Base-by-base conservation (phyloP, 345 rosid species). In the Arabidopsis suecica region DNA sequence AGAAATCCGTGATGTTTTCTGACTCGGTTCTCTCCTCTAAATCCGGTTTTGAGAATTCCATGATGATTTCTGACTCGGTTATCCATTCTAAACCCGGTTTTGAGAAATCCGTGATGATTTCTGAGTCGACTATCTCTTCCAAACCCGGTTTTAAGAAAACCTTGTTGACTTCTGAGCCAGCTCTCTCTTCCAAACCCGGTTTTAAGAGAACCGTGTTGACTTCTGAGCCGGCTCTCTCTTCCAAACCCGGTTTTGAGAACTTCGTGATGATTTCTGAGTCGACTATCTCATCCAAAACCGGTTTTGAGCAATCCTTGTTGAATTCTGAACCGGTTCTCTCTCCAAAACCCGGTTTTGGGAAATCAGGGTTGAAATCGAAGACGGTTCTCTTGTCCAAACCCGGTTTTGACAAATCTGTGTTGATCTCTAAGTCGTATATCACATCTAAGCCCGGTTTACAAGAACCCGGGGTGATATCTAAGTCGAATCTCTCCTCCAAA, bases 21-120 rank as follows among this genome's bases (percentile, higher is more conserved):
- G 41, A 71, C 60, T 25, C 68, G 60, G 60, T 71, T 49, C 60
- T 49, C 75, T 60, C 68, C 5, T 60, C 68, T 8, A 60, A 60
- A 14, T 7, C 67, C 68, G 75, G 75, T 71, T 71, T 59, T 12
- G 14, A 56, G 10, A 25, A 38, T 12, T 2, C 50, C 0, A 23
- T 25, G 13, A 28, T 42, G 51, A 42, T 3, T 25, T 25, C 53
- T 8, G 37, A 28, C 2, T n/a, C 68, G 23, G 0, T 1, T 41
- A 6, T 36, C 13, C 10, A 30, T 1, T 16, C 64, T 2, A 18
- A 59, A 18, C 4, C 64, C 64, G 45, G 45, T 58, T 8, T 34
- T 34, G 28, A 58, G 8, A 18, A 20, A 5, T 2, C 48, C 1
- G 5, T 8, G 7, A 4, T 14, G 23, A 62, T 2, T 0, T 62